Evolutionary conservation across 192 early-diverging fungal species (phyloP).

Genomic region (Coemansia sp.): DNA sequence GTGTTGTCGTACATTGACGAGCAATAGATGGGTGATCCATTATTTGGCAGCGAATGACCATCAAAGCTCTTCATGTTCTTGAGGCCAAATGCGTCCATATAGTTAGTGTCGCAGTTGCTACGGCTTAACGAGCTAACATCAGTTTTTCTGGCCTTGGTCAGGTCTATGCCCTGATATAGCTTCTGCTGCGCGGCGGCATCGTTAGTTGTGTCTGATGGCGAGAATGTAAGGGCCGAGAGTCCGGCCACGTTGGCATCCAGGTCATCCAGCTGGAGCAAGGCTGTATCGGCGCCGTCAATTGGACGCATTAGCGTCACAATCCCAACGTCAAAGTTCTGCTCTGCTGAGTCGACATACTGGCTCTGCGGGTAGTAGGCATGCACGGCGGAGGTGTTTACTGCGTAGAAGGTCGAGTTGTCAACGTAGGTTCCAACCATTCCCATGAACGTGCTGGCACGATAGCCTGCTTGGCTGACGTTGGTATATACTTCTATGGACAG

Average conservation of each 20-base stretch:
- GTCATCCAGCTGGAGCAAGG: constrained; percentile 41
- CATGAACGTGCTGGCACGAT: constrained; percentile 36
- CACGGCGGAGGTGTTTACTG: constrained; percentile 31
- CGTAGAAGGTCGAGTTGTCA: constrained; percentile 48
- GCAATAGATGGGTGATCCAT: constrained; percentile 45
- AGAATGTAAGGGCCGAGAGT: constrained; percentile 28
- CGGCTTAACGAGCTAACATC: constrained; percentile 27
- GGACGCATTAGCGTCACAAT: constrained; percentile 37
- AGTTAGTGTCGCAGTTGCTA: constrained; percentile 35
- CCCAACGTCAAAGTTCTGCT: constrained; percentile 53
- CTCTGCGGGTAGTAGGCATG: constrained; percentile 53
- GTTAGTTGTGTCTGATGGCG: constrained; percentile 22
- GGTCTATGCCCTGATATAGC: constrained; percentile 47
- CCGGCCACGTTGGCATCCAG: constrained; percentile 20
- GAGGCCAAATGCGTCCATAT: constrained; percentile 29
- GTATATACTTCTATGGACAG: constrained; percentile 45
- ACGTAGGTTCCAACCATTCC: constrained; percentile 36
- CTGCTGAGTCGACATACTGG: constrained; percentile 28
- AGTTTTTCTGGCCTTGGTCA: constrained; percentile 33
- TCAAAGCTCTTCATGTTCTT: constrained; percentile 47
- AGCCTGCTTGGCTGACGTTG: constrained; percentile 25
- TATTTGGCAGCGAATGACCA: constrained; percentile 42
- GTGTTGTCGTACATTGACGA: constrained; percentile 43
- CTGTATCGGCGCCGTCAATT: constrained; percentile 15
- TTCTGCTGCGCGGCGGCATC: constrained; percentile 37